Percentiles rank a stretch among this genome's conserved stretches.
These are phyloP conservation scores for Corylus avellana DNA, from an alignment of 306 rosid species.

Conservation along the genomic window DNA sequence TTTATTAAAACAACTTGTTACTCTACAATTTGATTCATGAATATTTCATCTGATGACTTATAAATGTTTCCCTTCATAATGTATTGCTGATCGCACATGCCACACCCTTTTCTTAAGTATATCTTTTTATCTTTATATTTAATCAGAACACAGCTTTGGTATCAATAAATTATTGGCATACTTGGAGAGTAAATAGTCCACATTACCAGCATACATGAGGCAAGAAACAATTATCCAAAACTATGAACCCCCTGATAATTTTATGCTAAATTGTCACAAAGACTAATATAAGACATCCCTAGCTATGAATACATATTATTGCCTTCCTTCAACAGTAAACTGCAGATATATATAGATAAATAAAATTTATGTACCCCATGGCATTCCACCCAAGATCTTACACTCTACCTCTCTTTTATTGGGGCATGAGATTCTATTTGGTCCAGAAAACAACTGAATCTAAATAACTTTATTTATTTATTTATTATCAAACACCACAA, in stretches of 20 bases:
- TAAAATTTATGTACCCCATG: background rate
- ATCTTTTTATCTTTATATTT: background rate
- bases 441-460: background rate
- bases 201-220: background rate
- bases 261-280: background rate
- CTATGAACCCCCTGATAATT: background rate
- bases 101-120: background rate
- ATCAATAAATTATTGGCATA: background rate
- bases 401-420: background rate
- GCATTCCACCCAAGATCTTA: background rate
- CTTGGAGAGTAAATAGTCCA: background rate
- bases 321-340: background rate
- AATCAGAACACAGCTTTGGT: background rate
- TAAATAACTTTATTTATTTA: background rate
- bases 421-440: background rate
- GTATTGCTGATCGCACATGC: background rate
- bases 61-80: background rate
- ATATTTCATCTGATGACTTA: background rate
- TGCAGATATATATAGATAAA: background rate
- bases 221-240: background rate
- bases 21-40: background rate
- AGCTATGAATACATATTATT: background rate
- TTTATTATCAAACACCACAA: too few species aligned
- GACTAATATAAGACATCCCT: background rate
- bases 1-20: background rate